Base-by-base conservation (phyloP, 2,329 filamentous ascomycete genomes). In the Colletotrichum musae region DNA sequence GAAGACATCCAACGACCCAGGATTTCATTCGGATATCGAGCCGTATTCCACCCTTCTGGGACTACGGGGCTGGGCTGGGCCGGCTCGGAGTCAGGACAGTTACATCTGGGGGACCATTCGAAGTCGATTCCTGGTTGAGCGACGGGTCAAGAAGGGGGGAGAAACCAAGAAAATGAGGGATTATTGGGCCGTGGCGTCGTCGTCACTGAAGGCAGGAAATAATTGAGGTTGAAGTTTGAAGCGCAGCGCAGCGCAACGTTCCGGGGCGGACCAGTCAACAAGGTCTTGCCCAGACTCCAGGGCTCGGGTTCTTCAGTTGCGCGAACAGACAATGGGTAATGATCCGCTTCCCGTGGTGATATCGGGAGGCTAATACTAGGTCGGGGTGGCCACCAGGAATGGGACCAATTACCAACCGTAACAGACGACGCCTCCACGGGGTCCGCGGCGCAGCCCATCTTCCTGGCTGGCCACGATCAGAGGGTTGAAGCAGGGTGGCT, bases 321-420 rank as follows among this genome's bases (percentile, higher is more conserved):
- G 67, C 67, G 67, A 67, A 70, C 67, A 70, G 57, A 61, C 63
- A 66, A 52, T 60, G 62, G 56, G 24, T 64, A 58, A 41, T 13
- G 45, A 67, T 53, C 62, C 56, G 62, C 62, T 52, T 70, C 57
- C 63, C 45, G 51, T 52, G 51, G 64, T 68, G 58, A 58, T 68
- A 58, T 63, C 64, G 50, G 63, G 45, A 50, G 43, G 61, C 48
- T 28, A 59, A 45, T 36, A 16, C 24, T 39, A 59, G 36, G 54
- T 45, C 56, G 57, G 54, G 52, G 61, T 36, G 54, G 61, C 61
- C 32, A 56, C 41, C 54, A 47, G 32, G 53, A 57, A 66, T 39
- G 62, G 51, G 41, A 53, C 43, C 56, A 69, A 70, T 70, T 36
- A 36, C 32, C 32, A 53, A 18, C 51, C 56, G 67, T 45, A 41